A percentile compares a stretch with the other conserved stretches of the same genome.
Conservation (phyloP, 129 eudicot genomes). For the Oenanthe sinensis region DNA sequence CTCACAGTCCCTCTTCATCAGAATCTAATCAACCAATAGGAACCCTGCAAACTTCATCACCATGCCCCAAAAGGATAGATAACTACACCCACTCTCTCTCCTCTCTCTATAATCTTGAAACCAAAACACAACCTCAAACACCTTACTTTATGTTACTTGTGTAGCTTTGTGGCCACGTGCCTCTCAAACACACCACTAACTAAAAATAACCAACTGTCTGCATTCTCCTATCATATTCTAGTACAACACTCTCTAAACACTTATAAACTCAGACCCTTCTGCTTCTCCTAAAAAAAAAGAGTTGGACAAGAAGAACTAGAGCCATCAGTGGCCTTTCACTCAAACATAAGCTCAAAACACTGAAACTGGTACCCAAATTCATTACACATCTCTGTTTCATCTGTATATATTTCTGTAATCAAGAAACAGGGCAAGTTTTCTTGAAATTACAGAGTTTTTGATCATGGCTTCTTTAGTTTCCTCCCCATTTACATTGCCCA, state of each 20-base stretch:
- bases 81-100: slow-evolving; percentile 23
- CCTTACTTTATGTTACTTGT: slow-evolving; percentile 2
- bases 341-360: slow-evolving; percentile 8
- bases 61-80: slow-evolving; percentile 29
- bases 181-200: slow-evolving; percentile 51
- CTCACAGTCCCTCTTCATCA: slow-evolving; percentile 9
- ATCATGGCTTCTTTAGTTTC: slow-evolving; percentile 80
- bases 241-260: slow-evolving; percentile 1
- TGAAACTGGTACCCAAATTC: slow-evolving; percentile 7
- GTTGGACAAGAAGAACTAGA: slow-evolving; percentile 13
- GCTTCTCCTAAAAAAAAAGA: not conserved
- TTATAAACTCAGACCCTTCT: slow-evolving; percentile 21
- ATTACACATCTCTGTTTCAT: not conserved
- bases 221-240: slow-evolving; percentile 3
- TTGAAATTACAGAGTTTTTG: slow-evolving; percentile 10
- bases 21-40: slow-evolving; percentile 81
- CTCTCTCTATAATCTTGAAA: slow-evolving; percentile 30
- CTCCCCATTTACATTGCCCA: slow-evolving; percentile 66
- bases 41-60: slow-evolving; percentile 63
- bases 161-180: slow-evolving; percentile 50
- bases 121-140: slow-evolving; percentile 55
- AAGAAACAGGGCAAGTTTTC: slow-evolving; percentile 23
- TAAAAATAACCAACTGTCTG: slow-evolving; percentile 13
- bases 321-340: not conserved
- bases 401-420: slow-evolving; percentile 16